phyloP scores from a whole-genome alignment of 1,284 basidiomycete genomes.

The Rhodotorula sp. region DNA sequence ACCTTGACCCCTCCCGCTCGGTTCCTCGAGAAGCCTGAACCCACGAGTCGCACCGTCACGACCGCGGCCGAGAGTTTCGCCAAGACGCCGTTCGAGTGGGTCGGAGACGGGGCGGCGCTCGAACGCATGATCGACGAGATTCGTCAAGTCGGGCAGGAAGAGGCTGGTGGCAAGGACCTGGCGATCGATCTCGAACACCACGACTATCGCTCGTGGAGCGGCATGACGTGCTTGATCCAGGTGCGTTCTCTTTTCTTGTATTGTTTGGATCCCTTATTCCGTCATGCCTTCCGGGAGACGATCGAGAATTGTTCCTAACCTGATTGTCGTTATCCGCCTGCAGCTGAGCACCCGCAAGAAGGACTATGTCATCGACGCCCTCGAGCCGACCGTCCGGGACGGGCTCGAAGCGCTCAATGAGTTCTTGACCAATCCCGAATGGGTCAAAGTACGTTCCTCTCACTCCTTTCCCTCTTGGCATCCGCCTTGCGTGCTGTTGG shows the following conservation, averaged over 20 bases:
- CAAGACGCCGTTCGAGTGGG: constrained; percentile 69
- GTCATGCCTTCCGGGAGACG: neutral
- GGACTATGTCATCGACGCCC: constrained; percentile 83
- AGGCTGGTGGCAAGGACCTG: constrained; percentile 63
- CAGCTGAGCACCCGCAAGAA: constrained; percentile 72
- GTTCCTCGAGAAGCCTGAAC: constrained; percentile 43
- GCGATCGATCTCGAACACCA: constrained; percentile 95
- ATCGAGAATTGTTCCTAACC: neutral
- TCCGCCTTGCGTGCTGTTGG: neutral
- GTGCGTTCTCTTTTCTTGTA: constrained; percentile 17
- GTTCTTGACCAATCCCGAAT: constrained; percentile 75
- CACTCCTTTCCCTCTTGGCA: too few species aligned
- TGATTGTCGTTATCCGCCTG: neutral
- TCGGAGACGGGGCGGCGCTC: constrained; percentile 63
- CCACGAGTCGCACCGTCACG: neutral
- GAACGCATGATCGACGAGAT: constrained; percentile 61
- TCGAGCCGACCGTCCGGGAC: constrained; percentile 64
- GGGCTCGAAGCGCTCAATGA: constrained; percentile 63
- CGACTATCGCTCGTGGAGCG: constrained; percentile 75
- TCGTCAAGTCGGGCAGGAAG: constrained; percentile 55
- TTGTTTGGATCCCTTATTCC: neutral
- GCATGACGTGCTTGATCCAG: constrained; percentile 92
- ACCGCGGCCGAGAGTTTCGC: constrained; percentile 57
- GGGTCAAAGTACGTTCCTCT: constrained; percentile 68
- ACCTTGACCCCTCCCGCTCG: constrained; percentile 45